A percentile compares a stretch with the other conserved stretches of the same genome.
phyloP scores from a whole-genome alignment of 345 rosid species.

The Jatropha curcas region DNA sequence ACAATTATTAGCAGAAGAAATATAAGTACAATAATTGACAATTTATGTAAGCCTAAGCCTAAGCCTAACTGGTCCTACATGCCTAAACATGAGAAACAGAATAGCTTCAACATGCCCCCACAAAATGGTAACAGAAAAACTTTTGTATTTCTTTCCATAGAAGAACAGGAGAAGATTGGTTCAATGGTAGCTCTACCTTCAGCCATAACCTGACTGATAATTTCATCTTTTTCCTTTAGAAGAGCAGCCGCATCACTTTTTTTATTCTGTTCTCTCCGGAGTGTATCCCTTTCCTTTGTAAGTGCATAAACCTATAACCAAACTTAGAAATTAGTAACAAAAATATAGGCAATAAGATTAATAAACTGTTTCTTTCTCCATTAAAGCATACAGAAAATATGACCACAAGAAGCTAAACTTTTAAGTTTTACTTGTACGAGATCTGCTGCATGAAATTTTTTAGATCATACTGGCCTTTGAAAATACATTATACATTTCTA shows the following conservation, averaged over 20 bases:
- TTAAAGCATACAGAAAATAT: not conserved
- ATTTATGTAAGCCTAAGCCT: conserved; percentile 1
- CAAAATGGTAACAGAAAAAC: not conserved
- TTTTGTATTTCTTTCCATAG: not conserved
- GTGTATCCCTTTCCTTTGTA: conserved; percentile 97
- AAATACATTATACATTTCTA: not conserved
- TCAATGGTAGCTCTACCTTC: conserved; percentile 76
- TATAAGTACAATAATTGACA: not conserved
- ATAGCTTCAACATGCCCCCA: not conserved
- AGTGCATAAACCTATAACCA: conserved; percentile 81
- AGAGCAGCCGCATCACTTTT: conserved; percentile 98
- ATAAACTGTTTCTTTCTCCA: not conserved
- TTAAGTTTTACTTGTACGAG: not conserved
- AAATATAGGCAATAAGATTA: not conserved
- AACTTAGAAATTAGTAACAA: conserved; percentile 11
- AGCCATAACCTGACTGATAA: conserved; percentile 97
- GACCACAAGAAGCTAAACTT: not conserved
- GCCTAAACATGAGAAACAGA: not conserved
- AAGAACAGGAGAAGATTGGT: not conserved
- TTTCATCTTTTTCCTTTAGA: conserved; percentile 98
- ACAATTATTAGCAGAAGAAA: not conserved
- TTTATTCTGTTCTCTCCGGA: conserved; percentile 90
- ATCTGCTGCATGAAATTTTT: not conserved
- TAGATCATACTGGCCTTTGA: not conserved
- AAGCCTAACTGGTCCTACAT: not conserved